Conservation (phyloP, 2,329 filamentous ascomycete species). For the Drechslerella coelobrocha region DNA sequence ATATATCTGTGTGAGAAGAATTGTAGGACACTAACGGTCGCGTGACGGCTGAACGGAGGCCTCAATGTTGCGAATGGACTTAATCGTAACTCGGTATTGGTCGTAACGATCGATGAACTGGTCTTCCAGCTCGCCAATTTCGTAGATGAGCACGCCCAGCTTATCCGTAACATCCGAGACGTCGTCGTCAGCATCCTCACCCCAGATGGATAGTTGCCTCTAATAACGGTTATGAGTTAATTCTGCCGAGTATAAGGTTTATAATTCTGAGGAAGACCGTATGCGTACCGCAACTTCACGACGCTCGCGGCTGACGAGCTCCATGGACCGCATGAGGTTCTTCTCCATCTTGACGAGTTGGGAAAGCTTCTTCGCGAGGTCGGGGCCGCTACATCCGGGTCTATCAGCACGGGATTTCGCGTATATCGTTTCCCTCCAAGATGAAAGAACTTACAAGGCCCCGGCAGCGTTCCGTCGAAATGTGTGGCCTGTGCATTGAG, state of each 20-base stretch:
- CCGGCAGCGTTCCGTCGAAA: slow-evolving; percentile 64
- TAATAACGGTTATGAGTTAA: slow-evolving; percentile 57
- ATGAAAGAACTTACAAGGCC: slow-evolving; percentile 58
- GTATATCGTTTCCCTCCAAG: not conserved
- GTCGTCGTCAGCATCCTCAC: slow-evolving; percentile 92
- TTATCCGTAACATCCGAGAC: slow-evolving; percentile 99
- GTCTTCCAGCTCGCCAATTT: slow-evolving; percentile 97
- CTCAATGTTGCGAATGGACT: slow-evolving; percentile 99
- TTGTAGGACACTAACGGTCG: slow-evolving; percentile 72
- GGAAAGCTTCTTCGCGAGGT: slow-evolving; percentile 95
- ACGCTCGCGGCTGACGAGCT: slow-evolving; percentile 89
- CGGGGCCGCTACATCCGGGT: slow-evolving; percentile 65
- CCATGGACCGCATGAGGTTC: slow-evolving; percentile 99
- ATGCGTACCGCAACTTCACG: slow-evolving; percentile 94
- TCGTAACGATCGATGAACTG: slow-evolving; percentile 99
- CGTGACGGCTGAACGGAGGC: slow-evolving; percentile 96
- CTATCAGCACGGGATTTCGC: slow-evolving; percentile 48
- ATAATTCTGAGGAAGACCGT: not conserved
- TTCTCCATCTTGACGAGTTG: slow-evolving; percentile 99
- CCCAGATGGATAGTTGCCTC: slow-evolving; percentile 99
- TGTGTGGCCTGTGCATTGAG: slow-evolving; percentile 66
- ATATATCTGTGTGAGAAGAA: too few species aligned
- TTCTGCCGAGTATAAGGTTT: not conserved
- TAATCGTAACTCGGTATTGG: slow-evolving; percentile 98
- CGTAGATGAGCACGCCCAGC: slow-evolving; percentile 94